Evolutionary conservation across 768 basidiomycete genomes (phyloP).

Genomic region (Russula dissimulans): DNA sequence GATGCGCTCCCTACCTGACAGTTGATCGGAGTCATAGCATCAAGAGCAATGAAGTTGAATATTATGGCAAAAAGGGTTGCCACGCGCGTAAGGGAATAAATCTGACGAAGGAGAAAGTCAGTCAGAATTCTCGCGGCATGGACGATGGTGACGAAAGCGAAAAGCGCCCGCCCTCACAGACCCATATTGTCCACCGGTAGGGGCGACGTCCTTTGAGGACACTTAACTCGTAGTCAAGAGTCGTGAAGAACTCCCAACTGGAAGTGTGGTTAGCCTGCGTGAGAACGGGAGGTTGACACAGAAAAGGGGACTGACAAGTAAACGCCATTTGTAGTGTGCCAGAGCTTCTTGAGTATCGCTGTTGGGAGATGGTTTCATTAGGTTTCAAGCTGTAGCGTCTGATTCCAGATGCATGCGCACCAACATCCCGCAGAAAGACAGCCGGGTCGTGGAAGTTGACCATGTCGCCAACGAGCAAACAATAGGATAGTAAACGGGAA

Average conservation of each 20-base stretch:
- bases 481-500: not conserved
- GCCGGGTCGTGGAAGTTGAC: not conserved
- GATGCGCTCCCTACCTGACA: not conserved
- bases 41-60: not conserved
- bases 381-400: not conserved
- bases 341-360: not conserved
- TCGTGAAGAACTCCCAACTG: not conserved
- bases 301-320: not conserved
- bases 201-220: not conserved
- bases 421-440: not conserved
- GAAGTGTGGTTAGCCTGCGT: not conserved
- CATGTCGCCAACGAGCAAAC: not conserved
- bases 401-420: not conserved
- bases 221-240: not conserved
- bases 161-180: not conserved
- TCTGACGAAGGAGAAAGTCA: not conserved
- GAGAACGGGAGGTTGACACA: not conserved
- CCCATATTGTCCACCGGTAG: conserved; percentile 9
- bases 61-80: not conserved
- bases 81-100: not conserved
- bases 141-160: not conserved
- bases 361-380: not conserved
- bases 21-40: not conserved
- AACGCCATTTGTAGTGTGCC: not conserved
- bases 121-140: too few species aligned